phyloP scores from a whole-genome alignment of 208 protist species.

The Lotmaria passim region DNA sequence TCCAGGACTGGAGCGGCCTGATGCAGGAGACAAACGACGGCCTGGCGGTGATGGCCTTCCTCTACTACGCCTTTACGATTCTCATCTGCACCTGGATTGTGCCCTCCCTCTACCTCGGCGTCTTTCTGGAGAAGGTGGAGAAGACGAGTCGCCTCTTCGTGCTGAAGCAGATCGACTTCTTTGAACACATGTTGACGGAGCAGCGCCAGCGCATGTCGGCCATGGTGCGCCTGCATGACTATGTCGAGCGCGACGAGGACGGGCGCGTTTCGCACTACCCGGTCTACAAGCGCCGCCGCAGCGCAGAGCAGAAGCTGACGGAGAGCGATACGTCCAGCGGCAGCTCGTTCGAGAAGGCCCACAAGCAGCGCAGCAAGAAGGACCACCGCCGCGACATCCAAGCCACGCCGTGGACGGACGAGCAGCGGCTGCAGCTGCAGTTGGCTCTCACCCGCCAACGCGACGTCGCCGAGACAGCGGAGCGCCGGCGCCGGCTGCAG shows the following conservation, averaged over 20 bases:
- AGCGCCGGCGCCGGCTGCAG: conserved; percentile 56
- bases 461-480: conserved; percentile 64
- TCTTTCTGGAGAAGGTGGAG: conserved; percentile 91
- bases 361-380: conserved; percentile 5
- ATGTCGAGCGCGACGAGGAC: conserved; percentile 79
- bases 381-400: conserved; percentile 37
- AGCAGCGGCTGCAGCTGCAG: conserved; percentile 88
- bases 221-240: conserved; percentile 68
- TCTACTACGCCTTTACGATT: conserved; percentile 89
- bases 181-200: conserved; percentile 81
- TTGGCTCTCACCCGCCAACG: conserved; percentile 85
- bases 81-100: conserved; percentile 88
- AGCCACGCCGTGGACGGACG: conserved; percentile 78
- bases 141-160: conserved; percentile 76
- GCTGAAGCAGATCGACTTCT: conserved; percentile 79
- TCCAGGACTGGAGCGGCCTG: conserved; percentile 89
- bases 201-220: conserved; percentile 72
- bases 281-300: conserved; percentile 21
- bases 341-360: conserved; percentile 6
- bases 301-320: conserved; percentile 22
- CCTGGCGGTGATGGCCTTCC: conserved; percentile 57
- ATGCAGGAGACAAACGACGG: conserved; percentile 85
- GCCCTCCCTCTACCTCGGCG: conserved; percentile 86
- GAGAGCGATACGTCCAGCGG: conserved; percentile 24
- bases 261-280: conserved; percentile 68